These are phyloP conservation scores for Cercophora newfieldiana DNA, from an alignment of 495 filamentous ascomycete genomes.

Conservation along the genomic window DNA sequence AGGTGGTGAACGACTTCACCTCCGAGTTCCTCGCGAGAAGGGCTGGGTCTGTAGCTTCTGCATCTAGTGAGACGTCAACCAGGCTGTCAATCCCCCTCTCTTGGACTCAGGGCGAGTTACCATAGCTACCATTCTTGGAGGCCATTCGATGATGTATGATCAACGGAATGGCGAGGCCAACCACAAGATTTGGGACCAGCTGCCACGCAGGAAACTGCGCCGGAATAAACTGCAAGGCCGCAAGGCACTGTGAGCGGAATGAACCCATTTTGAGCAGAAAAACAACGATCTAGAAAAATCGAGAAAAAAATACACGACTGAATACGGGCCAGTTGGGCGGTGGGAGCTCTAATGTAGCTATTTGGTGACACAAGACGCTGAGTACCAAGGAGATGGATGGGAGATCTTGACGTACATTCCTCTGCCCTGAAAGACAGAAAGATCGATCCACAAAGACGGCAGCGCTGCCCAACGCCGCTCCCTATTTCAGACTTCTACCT, in stretches of 20 bases:
- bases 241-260: neutral
- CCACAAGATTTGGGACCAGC: neutral
- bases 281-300: neutral
- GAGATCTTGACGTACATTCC: neutral
- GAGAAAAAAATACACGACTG: neutral
- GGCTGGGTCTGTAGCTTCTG: constrained; percentile 63
- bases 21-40: constrained; percentile 76
- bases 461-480: neutral
- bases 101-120: neutral
- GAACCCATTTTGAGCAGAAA: neutral
- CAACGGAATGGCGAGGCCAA: neutral
- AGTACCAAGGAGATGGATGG: neutral
- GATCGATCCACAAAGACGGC: neutral
- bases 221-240: too few relatives aligned
- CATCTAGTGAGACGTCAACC: constrained; percentile 22
- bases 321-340: neutral
- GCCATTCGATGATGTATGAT: constrained; percentile 10
- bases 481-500: neutral
- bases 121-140: constrained; percentile 14
- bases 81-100: neutral
- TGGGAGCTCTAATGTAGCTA: neutral
- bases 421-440: neutral
- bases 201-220: neutral
- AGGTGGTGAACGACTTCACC: constrained; percentile 69
- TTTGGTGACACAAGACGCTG: neutral